phyloP scores from a whole-genome alignment of 2,329 filamentous ascomycete genomes.

The Coccinonectria pachysandricola region DNA sequence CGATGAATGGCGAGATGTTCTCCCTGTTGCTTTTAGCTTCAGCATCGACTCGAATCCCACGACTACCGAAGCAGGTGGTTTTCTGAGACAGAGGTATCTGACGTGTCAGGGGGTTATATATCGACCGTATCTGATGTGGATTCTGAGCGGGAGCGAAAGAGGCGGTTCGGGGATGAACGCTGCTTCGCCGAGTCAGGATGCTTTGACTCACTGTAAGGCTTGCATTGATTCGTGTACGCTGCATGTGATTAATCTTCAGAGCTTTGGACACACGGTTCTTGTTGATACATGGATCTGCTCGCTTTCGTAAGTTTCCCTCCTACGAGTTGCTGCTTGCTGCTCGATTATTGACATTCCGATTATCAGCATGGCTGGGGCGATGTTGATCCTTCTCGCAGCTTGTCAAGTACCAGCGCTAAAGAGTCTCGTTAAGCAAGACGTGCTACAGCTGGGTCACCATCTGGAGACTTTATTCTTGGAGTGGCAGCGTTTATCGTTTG shows the following conservation, averaged over 20 bases:
- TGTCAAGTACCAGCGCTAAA: conserved; percentile 29
- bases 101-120: conserved; percentile 44
- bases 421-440: conserved; percentile 27
- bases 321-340: conserved; percentile 1
- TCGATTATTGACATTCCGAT: neutral
- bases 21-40: conserved; percentile 33
- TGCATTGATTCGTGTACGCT: conserved; percentile 38
- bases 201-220: conserved; percentile 30
- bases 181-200: conserved; percentile 21
- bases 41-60: conserved; percentile 21
- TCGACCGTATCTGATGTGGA: conserved; percentile 40
- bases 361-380: conserved; percentile 36
- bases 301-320: conserved; percentile 31
- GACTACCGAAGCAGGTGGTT: conserved; percentile 33
- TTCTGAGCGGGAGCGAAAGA: conserved; percentile 28
- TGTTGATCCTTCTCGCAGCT: conserved; percentile 37
- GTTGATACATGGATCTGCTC: conserved; percentile 47
- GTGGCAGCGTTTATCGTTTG: conserved; percentile 32
- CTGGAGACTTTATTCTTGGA: conserved; percentile 27
- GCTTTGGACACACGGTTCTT: conserved; percentile 39
- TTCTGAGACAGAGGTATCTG: conserved; percentile 39
- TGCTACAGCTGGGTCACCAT: conserved; percentile 30
- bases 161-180: conserved; percentile 16
- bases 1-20: conserved; percentile 37
- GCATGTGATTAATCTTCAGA: conserved; percentile 37